Base-by-base conservation (phyloP, 2,329 filamentous ascomycete genomes). In the Ilyonectria robusta region DNA sequence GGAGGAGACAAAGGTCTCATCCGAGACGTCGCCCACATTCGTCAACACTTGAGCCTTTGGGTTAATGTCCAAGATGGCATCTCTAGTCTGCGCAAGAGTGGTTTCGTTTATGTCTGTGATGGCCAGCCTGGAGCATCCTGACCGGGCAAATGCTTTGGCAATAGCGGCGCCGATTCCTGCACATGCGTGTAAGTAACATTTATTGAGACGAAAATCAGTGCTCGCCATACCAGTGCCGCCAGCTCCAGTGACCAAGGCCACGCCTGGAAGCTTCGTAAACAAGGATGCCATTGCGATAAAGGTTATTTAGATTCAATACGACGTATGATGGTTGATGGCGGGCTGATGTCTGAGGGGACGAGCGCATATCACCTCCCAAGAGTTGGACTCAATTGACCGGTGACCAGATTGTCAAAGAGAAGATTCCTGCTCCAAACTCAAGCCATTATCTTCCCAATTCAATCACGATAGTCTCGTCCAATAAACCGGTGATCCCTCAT, bases 161-260 rank as follows among this genome's bases (percentile, higher is more conserved):
- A 87, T 83, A 1, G 87, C 86, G 2, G 84, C 84, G 3, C 87
- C 88, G 66, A 89, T 90, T 35, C 88, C 87, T 88, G 42, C 17
- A n/a, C 19, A 31, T 29, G 1, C 10, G 19, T 46, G 55, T 66
- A 42, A 66, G 59, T 42, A 2, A 33, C 13, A 9, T 26, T 13
- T 15, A 33, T 31, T 23, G 19, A 9, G 4, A 21, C 11, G 13
- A 26, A 26, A 6, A 17, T 42, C 10, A 3, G 21, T 8, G 7
- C 5, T 13, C 35, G 46, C 23, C 65, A 68, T 73, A 85, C 83
- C 83, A 68, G 82, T 84, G 11, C 84, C 84, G 6, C 82, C 84
- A 10, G 84, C 84, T 17, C 84, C 84, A 0, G 84, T 86, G 55
- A 87, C 76, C 19, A 86, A 72, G 6, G 81, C 84, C 11, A 85